Evolutionary conservation across 768 basidiomycete species (phyloP), one percentile per base, ranked within the genome.

Genomic region (Termitomyces sp.): DNA sequence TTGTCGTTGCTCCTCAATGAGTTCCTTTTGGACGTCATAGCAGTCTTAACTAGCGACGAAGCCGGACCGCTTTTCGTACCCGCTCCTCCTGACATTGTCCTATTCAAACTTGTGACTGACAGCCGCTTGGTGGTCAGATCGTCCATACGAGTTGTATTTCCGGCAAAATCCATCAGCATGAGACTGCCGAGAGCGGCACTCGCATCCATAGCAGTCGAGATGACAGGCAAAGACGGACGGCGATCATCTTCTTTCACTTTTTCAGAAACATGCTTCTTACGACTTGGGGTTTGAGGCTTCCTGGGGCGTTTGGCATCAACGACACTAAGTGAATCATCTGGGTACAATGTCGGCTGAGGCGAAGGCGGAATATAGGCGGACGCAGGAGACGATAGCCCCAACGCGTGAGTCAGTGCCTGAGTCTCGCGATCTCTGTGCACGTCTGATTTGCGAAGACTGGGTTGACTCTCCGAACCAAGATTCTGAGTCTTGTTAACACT

Each of bases 251-350:
- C 30, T 17, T 57, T 47, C 5, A 15, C 42, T 12, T 69, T 66
- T 66, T 49, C 51, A 5, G 42, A 43, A 21, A n/a, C 40, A 33
- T 47, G 57, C 38, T 60, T 64, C 49, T 57, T 58, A 28, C 50
- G 55, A 31, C 31, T 50, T 21, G 46, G n/a, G 35, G 56, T 53
- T n/a, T 43, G 57, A 59, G 57, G 68, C 31, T 47, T 64, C 48
- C 51, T 33, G 17, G 54, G 40, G 10, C 47, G 57, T 37, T 40
- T 71, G 50, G 73, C 71, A 15, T 78, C 80, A 5, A 79, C 75
- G 41, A 85, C 74, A 57, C 84, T 86, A 69, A 86, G 72, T 8
- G 85, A 88, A 67, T 89, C 87, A 56, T 89, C 87, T 4, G 87
- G 86, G 64, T 83, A 86, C 55, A 88, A 62, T 8, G 84, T 86